Base-by-base conservation (phyloP, 192 early-diverging fungal species). In the Linnemannia exigua region DNA sequence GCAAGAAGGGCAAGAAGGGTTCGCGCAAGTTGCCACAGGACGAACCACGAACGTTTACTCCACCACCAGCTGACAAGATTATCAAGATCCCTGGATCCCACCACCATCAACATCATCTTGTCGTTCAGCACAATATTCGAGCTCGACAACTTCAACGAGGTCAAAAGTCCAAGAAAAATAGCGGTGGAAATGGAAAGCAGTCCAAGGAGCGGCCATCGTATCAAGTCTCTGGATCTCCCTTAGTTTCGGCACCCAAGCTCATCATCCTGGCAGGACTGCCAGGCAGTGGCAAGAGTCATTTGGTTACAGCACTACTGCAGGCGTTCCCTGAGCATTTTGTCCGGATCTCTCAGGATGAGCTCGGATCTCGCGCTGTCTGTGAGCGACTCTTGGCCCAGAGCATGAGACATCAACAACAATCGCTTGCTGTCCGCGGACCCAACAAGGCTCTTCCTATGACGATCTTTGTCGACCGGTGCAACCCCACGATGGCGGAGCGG, bases 81-180 rank as follows among this genome's bases (percentile, higher is more conserved):
- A 86, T 86, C 61, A 79, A 79, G 36, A 70, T 86, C 41, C 84
- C 84, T 17, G 84, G 84, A 17, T 80, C 78, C 12, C 74, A 74
- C 3, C 82, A 86, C 41, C 84, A 86, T 22, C 84, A 86, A 28
- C 84, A 86, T 33, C 84, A 86, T 36, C 38, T 86, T 17, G 51
- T 86, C 25, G 84, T 86, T 41, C 84, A 86, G 44, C 84, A 86
- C n/a, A 86, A 86, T 37, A 74, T 79, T 6, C 77, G 84, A n/a
- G 84, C 84, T 19, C 72, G 73, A 36, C 73, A 85, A 46, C 74
- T 86, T 67, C 84, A 85, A 28, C 72, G 84, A 6, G 84, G 84
- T 25, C 78, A 86, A 77, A 86, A 86, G 36, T 71, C 78, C 22
- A 86, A 86, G 47, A 86, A 86, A 63, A 71, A 75, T 28, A 61